These are phyloP conservation scores for Podospora bellae-mahoneyi DNA, from an alignment of 495 filamentous ascomycete species.

Conservation along the genomic window DNA sequence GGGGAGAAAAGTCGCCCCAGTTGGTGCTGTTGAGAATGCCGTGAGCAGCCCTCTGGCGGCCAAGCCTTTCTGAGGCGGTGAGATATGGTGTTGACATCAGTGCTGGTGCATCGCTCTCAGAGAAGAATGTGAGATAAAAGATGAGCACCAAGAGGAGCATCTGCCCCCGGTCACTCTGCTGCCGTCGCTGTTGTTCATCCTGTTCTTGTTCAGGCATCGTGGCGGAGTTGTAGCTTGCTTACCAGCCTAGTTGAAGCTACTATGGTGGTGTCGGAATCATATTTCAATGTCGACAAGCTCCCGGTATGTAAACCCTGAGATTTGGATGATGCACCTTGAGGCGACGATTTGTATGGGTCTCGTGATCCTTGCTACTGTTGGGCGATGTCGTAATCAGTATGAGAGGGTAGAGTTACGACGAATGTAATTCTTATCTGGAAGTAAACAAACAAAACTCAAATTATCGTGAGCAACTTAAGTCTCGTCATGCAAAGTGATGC, in stretches of 20 bases:
- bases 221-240: conserved; percentile 1
- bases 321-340: neutral
- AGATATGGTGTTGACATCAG: conserved; percentile 40
- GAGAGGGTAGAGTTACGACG: neutral
- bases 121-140: conserved; percentile 42
- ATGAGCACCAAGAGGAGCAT: conserved; percentile 40
- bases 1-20: conserved; percentile 70
- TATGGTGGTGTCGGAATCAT: conserved; percentile 1
- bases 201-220: conserved; percentile 40
- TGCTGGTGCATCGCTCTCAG: conserved; percentile 38
- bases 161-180: conserved; percentile 21
- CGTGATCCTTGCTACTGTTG: neutral
- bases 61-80: conserved; percentile 35
- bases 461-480: neutral
- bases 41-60: conserved; percentile 56
- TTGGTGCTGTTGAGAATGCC: conserved; percentile 64
- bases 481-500: neutral
- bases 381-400: neutral
- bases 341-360: neutral
- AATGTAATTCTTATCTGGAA: neutral
- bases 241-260: conserved; percentile 5
- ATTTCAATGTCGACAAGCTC: neutral
- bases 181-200: conserved; percentile 26
- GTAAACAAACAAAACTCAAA: neutral
- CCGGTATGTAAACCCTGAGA: neutral